These are phyloP conservation scores for Brassica incana DNA, from an alignment of 345 rosid species.

Conservation along the genomic window DNA sequence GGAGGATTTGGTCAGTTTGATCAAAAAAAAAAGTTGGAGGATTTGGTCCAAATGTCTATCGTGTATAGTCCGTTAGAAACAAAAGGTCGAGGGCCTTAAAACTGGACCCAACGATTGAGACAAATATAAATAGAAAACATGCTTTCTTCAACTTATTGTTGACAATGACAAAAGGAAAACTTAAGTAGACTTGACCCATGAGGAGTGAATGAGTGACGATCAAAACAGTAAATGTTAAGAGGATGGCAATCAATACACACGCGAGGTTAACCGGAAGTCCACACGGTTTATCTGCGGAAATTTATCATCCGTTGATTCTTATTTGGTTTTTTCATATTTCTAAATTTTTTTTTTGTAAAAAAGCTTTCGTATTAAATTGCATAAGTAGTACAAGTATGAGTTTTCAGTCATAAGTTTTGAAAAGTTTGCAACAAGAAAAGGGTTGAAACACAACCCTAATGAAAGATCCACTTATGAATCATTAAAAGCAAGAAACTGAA, in stretches of 20 bases:
- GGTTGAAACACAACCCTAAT: too few species aligned
- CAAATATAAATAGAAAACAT: background rate
- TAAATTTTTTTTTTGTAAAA: background rate
- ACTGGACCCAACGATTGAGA: background rate
- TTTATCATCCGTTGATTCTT: background rate
- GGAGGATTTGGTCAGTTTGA: conserved; percentile 10
- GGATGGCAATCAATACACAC: background rate
- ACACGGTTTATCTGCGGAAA: background rate
- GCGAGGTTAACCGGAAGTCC: background rate
- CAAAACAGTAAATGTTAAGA: background rate
- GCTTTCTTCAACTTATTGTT: background rate
- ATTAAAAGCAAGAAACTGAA: too few species aligned
- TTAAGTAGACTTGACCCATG: conserved; percentile 9
- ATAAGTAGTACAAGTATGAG: too few species aligned
- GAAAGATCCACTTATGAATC: too few species aligned
- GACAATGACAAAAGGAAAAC: conserved; percentile 15
- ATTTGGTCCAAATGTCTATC: conserved; percentile 6
- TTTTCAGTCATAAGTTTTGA: too few species aligned
- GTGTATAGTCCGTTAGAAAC: background rate
- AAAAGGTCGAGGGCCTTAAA: background rate
- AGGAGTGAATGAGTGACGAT: conserved; percentile 4
- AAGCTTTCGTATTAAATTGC: too few species aligned
- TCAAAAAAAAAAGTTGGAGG: background rate
- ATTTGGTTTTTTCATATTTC: background rate
- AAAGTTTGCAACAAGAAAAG: too few species aligned